phyloP scores from a whole-genome alignment of 2,329 filamentous ascomycete genomes.

The Fusarium tricinctum region DNA sequence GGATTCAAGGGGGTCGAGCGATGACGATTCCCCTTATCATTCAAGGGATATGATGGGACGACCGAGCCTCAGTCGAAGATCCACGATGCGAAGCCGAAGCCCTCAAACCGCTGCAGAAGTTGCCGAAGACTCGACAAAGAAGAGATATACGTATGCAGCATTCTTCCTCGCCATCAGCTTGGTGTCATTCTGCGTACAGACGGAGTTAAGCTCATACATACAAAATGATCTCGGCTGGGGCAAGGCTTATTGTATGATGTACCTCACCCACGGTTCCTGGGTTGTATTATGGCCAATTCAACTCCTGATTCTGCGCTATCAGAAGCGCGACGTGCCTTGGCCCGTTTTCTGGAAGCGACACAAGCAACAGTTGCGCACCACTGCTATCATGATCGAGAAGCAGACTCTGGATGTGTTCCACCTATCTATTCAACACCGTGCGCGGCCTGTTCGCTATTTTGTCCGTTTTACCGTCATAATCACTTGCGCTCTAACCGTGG shows the following conservation, averaged over 20 bases:
- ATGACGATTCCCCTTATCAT: conserved; percentile 47
- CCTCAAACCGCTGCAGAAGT: conserved; percentile 65
- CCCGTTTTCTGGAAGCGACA: conserved; percentile 83
- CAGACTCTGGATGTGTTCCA: conserved; percentile 77
- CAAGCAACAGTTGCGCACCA: conserved; percentile 64
- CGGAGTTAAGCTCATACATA: conserved; percentile 94
- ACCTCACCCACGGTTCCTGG: conserved; percentile 97
- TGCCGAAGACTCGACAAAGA: conserved; percentile 68
- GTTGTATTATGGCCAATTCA: conserved; percentile 88
- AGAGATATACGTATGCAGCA: conserved; percentile 88
- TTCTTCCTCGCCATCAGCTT: conserved; percentile 87
- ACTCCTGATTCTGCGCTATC: conserved; percentile 82
- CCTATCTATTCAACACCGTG: conserved; percentile 53
- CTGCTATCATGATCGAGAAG: conserved; percentile 85
- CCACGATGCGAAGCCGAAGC: conserved; percentile 82
- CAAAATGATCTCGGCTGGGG: conserved; percentile 93
- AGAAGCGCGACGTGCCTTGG: conserved; percentile 85
- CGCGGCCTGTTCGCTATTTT: conserved; percentile 75
- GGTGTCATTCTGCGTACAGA: conserved; percentile 92
- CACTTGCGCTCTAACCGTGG: conserved; percentile 87
- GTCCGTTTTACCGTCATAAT: conserved; percentile 83
- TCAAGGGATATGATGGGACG: conserved; percentile 46
- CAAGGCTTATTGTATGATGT: conserved; percentile 99
- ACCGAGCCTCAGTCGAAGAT: conserved; percentile 60
- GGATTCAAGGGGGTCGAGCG: conserved; percentile 38